These are phyloP conservation scores for Ogataea hybrid DNA, from an alignment of 1,139 yeast species.

Conservation along the genomic window DNA sequence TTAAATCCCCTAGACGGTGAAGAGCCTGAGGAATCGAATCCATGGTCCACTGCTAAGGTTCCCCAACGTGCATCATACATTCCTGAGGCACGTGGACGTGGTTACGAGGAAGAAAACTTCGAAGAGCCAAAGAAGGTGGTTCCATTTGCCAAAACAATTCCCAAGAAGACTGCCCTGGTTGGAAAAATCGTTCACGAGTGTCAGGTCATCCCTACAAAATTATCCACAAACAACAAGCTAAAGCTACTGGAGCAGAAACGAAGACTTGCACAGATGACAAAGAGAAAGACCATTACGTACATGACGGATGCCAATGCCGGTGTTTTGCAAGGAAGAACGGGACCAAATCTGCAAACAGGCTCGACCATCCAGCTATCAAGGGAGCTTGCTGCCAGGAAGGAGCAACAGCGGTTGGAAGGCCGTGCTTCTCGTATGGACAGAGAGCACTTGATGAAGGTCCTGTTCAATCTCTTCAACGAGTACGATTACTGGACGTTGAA, in stretches of 20 bases:
- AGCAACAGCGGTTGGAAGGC: conserved; percentile 57
- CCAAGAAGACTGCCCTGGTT: conserved; percentile 77
- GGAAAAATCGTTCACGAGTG: conserved; percentile 95
- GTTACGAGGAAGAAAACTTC: conserved; percentile 3
- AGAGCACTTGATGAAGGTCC: conserved; percentile 82
- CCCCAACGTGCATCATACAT: conserved; percentile 34
- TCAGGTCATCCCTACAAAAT: conserved; percentile 75
- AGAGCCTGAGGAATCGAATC: conserved; percentile 32
- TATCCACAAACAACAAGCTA: conserved; percentile 69
- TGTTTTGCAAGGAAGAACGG: conserved; percentile 79
- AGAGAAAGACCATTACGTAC: conserved; percentile 40
- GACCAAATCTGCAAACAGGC: conserved; percentile 71
- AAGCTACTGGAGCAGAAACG: conserved; percentile 47
- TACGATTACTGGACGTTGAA: conserved; percentile 97
- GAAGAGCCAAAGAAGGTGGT: conserved; percentile 36
- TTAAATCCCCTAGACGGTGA: conserved; percentile 41
- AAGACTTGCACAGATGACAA: conserved; percentile 36
- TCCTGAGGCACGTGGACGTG: conserved; percentile 30
- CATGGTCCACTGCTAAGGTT: conserved; percentile 27
- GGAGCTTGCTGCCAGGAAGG: conserved; percentile 36
- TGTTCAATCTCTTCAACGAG: conserved; percentile 88
- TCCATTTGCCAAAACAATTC: conserved; percentile 78
- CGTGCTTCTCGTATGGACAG: conserved; percentile 94
- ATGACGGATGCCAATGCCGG: conserved; percentile 66
- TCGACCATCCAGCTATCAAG: conserved; percentile 64